Conservation (phyloP, 192 early-diverging fungal genomes). For the Backusella sp. region DNA sequence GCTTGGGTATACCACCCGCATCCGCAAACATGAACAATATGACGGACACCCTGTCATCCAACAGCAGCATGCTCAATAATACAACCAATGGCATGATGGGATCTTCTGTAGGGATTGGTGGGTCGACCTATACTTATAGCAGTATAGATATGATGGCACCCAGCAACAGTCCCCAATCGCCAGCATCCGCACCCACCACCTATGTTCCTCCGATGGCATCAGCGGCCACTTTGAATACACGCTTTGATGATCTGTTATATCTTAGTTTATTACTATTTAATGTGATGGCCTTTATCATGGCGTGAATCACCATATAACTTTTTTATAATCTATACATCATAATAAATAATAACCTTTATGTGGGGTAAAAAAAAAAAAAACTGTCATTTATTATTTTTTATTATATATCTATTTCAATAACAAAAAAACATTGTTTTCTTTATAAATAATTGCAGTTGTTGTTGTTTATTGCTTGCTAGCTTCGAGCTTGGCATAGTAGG, state of each 20-base stretch:
- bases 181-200: background rate
- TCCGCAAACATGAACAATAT: background rate
- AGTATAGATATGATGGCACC: background rate
- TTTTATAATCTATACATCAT: background rate
- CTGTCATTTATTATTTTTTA: background rate
- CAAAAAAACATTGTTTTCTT: background rate
- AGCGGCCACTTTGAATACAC: background rate
- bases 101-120: background rate
- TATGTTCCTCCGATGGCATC: background rate
- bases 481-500: slow-evolving; percentile 45
- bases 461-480: slow-evolving; percentile 34
- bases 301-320: background rate
- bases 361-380: background rate
- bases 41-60: background rate
- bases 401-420: background rate
- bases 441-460: background rate
- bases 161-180: background rate
- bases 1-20: background rate
- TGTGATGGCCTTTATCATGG: background rate
- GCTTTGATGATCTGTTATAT: background rate
- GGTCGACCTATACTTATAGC: background rate
- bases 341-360: background rate
- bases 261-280: background rate
- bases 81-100: background rate
- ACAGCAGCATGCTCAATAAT: background rate